Evolutionary conservation across 2,329 filamentous ascomycete species (phyloP).

Genomic region (Chrysosporium queenslandicum): DNA sequence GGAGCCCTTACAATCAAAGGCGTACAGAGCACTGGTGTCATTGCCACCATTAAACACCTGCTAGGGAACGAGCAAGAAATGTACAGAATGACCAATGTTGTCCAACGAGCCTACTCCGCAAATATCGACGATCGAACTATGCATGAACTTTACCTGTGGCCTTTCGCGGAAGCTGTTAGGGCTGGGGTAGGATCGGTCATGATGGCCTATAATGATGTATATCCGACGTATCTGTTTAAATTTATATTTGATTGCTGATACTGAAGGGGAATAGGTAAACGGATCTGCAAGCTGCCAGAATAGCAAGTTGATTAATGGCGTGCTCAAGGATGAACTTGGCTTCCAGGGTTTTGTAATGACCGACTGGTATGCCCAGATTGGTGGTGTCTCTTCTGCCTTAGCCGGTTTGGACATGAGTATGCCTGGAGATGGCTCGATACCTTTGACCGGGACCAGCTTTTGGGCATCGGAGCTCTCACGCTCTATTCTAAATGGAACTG

Average conservation of each 20-base stretch:
- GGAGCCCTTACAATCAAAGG: conserved; percentile 46
- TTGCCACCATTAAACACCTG: conserved; percentile 49
- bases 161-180: conserved; percentile 41
- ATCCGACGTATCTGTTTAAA: conserved; percentile 7
- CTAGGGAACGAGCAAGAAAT: conserved; percentile 42
- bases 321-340: conserved; percentile 63
- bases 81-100: conserved; percentile 40
- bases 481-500: conserved; percentile 47
- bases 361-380: conserved; percentile 57
- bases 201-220: conserved; percentile 37
- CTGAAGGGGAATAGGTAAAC: conserved; percentile 43
- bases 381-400: conserved; percentile 50
- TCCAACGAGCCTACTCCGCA: conserved; percentile 35
- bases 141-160: conserved; percentile 40
- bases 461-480: conserved; percentile 49
- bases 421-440: conserved; percentile 50
- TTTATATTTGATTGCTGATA: no score
- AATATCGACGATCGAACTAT: conserved; percentile 45
- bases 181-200: conserved; percentile 41
- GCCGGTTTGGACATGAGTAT: conserved; percentile 60
- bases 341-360: conserved; percentile 63
- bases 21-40: conserved; percentile 48
- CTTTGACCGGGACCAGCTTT: conserved; percentile 44
- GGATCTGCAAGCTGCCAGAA: conserved; percentile 59
- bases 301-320: conserved; percentile 56